Percentiles rank a stretch among this genome's conserved stretches.
Evolutionary conservation across 1,284 basidiomycete species (phyloP).

Genomic region (Hymenochaete sp.): DNA sequence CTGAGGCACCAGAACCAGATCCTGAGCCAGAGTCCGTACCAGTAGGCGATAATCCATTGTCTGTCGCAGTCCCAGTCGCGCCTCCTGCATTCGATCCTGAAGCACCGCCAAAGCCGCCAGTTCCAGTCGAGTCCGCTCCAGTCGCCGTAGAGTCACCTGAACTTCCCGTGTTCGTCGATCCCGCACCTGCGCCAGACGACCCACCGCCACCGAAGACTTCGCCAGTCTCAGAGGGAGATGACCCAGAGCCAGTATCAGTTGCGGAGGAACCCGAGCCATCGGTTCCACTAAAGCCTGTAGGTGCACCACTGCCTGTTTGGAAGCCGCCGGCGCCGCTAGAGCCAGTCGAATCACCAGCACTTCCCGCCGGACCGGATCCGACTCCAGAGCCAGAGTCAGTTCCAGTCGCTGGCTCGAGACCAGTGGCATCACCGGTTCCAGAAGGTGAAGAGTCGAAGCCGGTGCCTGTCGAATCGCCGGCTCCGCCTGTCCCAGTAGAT

Average conservation of each 20-base stretch:
- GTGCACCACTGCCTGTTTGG: background rate
- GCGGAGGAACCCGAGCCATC: background rate
- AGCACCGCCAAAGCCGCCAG: conserved; percentile 4
- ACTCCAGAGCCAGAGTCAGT: background rate
- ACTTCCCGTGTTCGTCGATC: background rate
- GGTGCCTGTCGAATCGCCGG: background rate
- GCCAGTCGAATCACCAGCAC: background rate
- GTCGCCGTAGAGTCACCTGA: background rate
- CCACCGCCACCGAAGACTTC: background rate
- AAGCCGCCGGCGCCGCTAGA: background rate
- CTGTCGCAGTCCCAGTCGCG: background rate
- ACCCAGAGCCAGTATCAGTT: conserved; percentile 1
- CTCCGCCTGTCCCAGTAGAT: background rate
- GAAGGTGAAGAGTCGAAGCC: conserved; percentile 2
- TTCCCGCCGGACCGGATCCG: background rate
- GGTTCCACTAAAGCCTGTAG: background rate
- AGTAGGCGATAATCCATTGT: background rate
- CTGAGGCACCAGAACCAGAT: conserved; percentile 1
- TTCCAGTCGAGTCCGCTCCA: background rate
- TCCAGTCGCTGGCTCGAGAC: too few species aligned
- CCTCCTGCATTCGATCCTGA: background rate
- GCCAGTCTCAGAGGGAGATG: background rate
- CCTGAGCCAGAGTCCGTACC: background rate
- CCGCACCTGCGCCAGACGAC: background rate
- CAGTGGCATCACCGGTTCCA: conserved; percentile 1